Base-by-base conservation (phyloP, 495 filamentous ascomycete genomes). In the Xylaria sp. region DNA sequence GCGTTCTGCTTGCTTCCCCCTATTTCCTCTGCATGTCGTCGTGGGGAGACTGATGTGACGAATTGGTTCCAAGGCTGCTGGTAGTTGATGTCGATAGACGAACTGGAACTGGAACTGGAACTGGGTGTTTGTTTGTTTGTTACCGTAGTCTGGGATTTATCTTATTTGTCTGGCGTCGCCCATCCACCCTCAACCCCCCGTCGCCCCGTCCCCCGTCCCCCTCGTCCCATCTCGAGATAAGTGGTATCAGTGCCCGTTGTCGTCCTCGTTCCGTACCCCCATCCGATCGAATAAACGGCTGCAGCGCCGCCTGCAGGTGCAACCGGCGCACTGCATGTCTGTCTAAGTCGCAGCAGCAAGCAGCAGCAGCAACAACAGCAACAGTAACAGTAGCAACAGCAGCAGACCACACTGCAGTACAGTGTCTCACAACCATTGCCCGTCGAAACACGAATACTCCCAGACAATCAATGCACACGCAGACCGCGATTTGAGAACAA, bases 271-370 rank as follows among this genome's bases (percentile, higher is more conserved):
- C 62, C 72, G 64, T 66, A 69, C 74, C 74, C 73, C 76, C 76
- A 72, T 77, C 76, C 76, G 76, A 78, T 75, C 69, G 61, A 71
- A 71, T 71, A 64, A 66, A 77, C 74, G 73, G 75, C 76, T 69
- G 76, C 74, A 74, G 71, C 76, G 71, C 69, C 69, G 75, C 71
- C 73, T 78, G 76, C 75, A 77, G 69, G 73, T 78, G 75, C 74
- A 76, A 70, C 68, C 55, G 71, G 74, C 61, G 76, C 73, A 78
- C 76, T 72, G 76, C 76, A 78, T 77, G 73, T 71, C 70, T 74
- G 72, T 76, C 73, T 75, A 74, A 70, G 73, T 63, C 59, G 58
- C 68, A 71, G 61, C 61, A n/a, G n/a, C n/a, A n/a, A 69, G 55
- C 55, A 50, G 61, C n/a, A n/a, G n/a, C n/a, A n/a, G n/a, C n/a